Base-by-base conservation (phyloP, 352 stramenopile genomes). In the Lagenidium sp. region DNA sequence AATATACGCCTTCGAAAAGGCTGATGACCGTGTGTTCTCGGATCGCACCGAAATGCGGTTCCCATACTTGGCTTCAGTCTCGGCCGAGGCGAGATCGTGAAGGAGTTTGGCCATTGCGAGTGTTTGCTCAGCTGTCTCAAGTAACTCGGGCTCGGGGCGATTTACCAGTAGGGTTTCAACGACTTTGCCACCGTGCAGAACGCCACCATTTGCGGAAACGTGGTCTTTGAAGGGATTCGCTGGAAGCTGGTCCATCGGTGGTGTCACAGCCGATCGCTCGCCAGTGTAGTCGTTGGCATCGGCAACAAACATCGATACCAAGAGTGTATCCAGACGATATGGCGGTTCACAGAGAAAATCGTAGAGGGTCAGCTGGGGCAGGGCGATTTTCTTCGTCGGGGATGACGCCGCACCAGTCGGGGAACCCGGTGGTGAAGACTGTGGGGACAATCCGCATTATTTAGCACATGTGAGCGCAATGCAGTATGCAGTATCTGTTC, bases 21-120 rank as follows among this genome's bases (percentile, higher is more conserved):
- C 76, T 25, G 69, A 73, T 20, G 61, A 45, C n/a, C 77, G 61
- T 6, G 59, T 50, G 4, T 65, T 52, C 6, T 66, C 60, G 2
- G 73, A 38, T 1, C 76, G 63, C 6, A 82, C 58, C 0, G 77
- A 89, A 10, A 89, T 57, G 29, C 72, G 65, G 42, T 75, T 76
- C 45, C 73, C 77, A 26, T 68, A 59, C 15, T 63, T 74, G 6
- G 68, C 73, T 36, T 89, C 77, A 26, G 49, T 74, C 53, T 86
- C 77, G 31, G 73, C 73, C 6, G 65, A 84, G 20, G 74, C 74
- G 19, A 84, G 48, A 18, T 90, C 69, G 41, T 90, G 71, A 22
- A 89, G 58, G 38, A 89, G 41, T 40, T 86, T 86, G 38, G 74
- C 68, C 67, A 89, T 86, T n/a, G 53, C 60, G 6, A 89, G 60